phyloP scores from a whole-genome alignment of 1,284 basidiomycete genomes.

The Marasmius tenuissimus region DNA sequence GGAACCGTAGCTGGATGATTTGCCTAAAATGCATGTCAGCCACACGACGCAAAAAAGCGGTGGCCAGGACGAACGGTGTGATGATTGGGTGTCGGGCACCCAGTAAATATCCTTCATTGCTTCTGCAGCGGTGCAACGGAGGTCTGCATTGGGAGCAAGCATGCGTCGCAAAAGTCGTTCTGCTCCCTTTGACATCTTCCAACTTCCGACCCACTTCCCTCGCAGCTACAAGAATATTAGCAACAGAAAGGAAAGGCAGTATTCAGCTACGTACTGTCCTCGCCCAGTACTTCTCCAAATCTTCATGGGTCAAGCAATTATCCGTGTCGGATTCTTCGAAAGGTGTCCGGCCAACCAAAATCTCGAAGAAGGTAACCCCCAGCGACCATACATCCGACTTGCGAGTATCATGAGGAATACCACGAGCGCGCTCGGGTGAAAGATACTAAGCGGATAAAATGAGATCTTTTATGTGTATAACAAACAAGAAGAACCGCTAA shows the following conservation, averaged over 20 bases:
- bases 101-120: conserved; percentile 73
- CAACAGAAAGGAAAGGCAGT: conserved; percentile 3
- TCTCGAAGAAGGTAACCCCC: conserved; percentile 91
- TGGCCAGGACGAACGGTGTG: conserved; percentile 31
- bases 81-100: conserved; percentile 31
- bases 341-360: conserved; percentile 86
- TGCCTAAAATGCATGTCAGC: conserved; percentile 32
- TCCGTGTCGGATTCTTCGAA: conserved; percentile 86
- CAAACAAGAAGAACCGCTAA: conserved; percentile 25
- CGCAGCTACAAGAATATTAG: conserved; percentile 42
- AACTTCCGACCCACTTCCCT: conserved; percentile 84
- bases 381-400: conserved; percentile 93
- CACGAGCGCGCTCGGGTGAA: conserved; percentile 84
- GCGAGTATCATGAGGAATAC: conserved; percentile 86
- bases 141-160: conserved; percentile 74
- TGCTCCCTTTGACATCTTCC: conserved; percentile 64
- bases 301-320: conserved; percentile 78
- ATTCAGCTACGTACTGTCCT: conserved; percentile 57
- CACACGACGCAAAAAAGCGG: conserved; percentile 2
- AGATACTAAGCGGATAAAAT: conserved; percentile 60
- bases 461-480: conserved; percentile 12
- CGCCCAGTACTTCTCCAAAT: conserved; percentile 81
- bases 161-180: conserved; percentile 73
- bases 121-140: conserved; percentile 65
- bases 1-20: conserved; percentile 52